Percentiles rank a stretch among this genome's conserved stretches.
These are phyloP conservation scores for Astrothelium subdiscretum DNA, from an alignment of 495 filamentous ascomycete genomes.

Conservation along the genomic window DNA sequence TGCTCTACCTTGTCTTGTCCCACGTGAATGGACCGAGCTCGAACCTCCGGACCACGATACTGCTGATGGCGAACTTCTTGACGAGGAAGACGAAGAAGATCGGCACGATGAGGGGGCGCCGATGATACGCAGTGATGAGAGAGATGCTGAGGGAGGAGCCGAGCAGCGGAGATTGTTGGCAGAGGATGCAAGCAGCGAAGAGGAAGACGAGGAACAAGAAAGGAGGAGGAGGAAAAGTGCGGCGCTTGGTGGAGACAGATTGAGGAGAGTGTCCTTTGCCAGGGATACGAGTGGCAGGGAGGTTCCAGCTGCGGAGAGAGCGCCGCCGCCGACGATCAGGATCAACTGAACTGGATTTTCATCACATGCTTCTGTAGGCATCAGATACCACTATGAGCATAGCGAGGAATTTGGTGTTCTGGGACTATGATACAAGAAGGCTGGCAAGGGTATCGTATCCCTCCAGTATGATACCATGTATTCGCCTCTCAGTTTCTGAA, in stretches of 20 bases:
- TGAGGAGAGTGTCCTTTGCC: constrained; percentile 3
- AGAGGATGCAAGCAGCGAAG: background rate
- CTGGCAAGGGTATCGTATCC: background rate
- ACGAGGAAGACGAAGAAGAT: constrained; percentile 41
- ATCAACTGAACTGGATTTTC: background rate
- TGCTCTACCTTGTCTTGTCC: constrained; percentile 66
- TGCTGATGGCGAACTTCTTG: constrained; percentile 54
- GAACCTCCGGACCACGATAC: constrained; percentile 57
- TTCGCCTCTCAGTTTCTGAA: background rate
- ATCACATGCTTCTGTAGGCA: background rate
- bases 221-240: constrained; percentile 14
- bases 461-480: background rate
- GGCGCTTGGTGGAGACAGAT: constrained; percentile 6
- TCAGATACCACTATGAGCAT: background rate
- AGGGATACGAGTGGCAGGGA: constrained; percentile 21
- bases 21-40: constrained; percentile 60
- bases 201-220: constrained; percentile 2
- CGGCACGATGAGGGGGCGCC: constrained; percentile 38
- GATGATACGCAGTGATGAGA: constrained; percentile 35
- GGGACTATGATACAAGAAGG: background rate
- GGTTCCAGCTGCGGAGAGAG: constrained; percentile 20
- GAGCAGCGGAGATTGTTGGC: background rate
- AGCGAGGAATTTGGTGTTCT: background rate
- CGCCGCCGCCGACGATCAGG: constrained; percentile 16
- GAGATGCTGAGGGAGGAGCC: constrained; percentile 8